A percentile compares a stretch with the other conserved stretches of the same genome.
Conservation (phyloP, 2,329 filamentous ascomycete species). For the Xylaria sp. region DNA sequence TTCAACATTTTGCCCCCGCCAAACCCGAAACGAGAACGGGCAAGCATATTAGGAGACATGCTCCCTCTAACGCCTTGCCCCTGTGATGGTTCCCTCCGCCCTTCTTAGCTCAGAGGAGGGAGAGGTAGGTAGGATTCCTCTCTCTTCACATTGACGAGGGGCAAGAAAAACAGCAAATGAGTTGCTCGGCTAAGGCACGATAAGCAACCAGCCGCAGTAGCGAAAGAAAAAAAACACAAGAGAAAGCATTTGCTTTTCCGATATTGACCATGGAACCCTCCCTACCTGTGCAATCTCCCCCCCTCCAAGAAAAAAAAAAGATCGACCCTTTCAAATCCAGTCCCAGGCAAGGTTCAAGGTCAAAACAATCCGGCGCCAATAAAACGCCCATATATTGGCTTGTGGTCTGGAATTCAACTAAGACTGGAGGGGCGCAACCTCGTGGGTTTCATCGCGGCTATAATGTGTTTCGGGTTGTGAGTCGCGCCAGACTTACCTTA, state of each 20-base stretch:
- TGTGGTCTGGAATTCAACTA: background rate
- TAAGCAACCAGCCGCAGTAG: background rate
- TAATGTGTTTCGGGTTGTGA: background rate
- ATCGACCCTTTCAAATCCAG: background rate
- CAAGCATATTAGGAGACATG: background rate
- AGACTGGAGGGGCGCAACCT: background rate
- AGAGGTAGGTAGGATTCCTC: background rate
- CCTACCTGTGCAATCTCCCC: background rate
- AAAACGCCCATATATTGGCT: background rate
- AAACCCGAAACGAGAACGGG: background rate
- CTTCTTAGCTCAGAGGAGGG: background rate
- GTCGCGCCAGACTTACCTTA: background rate
- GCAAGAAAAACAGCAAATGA: background rate
- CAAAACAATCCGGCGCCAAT: background rate
- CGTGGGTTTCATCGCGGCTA: background rate
- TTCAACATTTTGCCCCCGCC: background rate
- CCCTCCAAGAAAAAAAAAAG: background rate
- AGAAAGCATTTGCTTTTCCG: background rate
- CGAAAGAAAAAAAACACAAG: too few species aligned
- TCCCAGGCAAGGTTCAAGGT: background rate
- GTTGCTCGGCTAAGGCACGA: background rate
- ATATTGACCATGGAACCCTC: background rate
- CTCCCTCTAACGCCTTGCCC: background rate
- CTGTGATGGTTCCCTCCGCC: background rate
- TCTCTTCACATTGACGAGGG: background rate